Percentiles rank a stretch among this genome's conserved stretches.
phyloP scores from a whole-genome alignment of 1,284 basidiomycete genomes.

The Ganoderma resinaceum region DNA sequence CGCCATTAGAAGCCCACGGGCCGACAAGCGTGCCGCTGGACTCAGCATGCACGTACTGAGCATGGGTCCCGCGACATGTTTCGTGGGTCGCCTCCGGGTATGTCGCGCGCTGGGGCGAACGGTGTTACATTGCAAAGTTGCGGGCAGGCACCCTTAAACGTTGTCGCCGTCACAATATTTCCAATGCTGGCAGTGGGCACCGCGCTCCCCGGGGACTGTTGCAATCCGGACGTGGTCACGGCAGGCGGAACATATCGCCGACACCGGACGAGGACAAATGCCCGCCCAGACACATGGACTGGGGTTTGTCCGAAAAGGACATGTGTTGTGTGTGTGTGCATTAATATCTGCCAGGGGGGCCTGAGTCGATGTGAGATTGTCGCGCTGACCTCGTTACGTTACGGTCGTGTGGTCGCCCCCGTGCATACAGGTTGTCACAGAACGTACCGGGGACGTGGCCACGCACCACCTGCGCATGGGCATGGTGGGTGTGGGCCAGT shows the following conservation, averaged over 20 bases:
- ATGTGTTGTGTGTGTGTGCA: neutral
- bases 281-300: neutral
- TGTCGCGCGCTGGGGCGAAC: neutral
- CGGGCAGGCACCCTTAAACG: neutral
- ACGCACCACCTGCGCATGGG: neutral
- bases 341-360: neutral
- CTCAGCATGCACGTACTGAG: neutral
- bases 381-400: neutral
- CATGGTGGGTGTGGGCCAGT: neutral
- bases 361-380: neutral
- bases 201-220: neutral
- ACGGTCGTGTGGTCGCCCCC: neutral
- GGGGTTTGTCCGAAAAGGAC: neutral
- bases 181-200: neutral
- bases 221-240: neutral
- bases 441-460: neutral
- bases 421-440: neutral
- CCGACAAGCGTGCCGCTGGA: neutral
- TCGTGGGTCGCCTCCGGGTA: neutral
- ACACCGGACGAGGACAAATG: neutral
- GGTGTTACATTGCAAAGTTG: neutral
- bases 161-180: neutral
- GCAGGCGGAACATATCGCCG: neutral
- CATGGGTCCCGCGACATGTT: neutral
- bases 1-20: neutral